These are phyloP conservation scores for Conidiobolus coronatus DNA, from an alignment of 371 early-diverging fungal species.

Conservation along the genomic window DNA sequence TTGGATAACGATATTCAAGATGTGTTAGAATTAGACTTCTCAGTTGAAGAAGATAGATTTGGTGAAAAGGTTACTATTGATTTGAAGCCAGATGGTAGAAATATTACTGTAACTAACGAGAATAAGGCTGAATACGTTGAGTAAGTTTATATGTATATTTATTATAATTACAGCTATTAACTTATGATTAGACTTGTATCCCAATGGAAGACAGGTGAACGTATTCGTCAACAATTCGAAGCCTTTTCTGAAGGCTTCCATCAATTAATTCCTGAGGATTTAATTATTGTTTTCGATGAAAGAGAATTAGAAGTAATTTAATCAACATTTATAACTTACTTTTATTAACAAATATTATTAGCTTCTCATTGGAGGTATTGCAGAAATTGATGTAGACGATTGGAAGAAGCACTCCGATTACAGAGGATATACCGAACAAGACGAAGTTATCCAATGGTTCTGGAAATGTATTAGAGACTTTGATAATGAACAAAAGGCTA, in stretches of 20 bases:
- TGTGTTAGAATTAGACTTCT: constrained; percentile 72
- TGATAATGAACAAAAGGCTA: constrained; percentile 84
- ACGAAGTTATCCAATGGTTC: constrained; percentile 93
- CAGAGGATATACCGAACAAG: constrained; percentile 84
- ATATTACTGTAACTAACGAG: constrained; percentile 85
- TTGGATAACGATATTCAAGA: constrained; percentile 79
- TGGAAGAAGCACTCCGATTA: constrained; percentile 98
- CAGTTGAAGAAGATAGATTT: constrained; percentile 80
- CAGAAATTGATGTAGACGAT: constrained; percentile 96
- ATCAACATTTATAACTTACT: background rate
- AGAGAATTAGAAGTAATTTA: constrained; percentile 67
- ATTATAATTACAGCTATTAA: background rate
- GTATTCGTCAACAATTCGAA: constrained; percentile 84
- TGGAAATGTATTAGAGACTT: constrained; percentile 79
- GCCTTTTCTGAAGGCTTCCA: constrained; percentile 89
- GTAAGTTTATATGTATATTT: constrained; percentile 13
- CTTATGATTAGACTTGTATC: constrained; percentile 11
- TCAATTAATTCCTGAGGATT: constrained; percentile 81
- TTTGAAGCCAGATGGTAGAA: constrained; percentile 67
- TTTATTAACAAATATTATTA: too few relatives aligned
- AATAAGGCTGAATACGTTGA: constrained; percentile 94
- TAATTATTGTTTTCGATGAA: constrained; percentile 91
- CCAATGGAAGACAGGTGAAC: constrained; percentile 60
- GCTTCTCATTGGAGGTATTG: constrained; percentile 92
- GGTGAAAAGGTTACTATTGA: constrained; percentile 81